A percentile compares a stretch with the other conserved stretches of the same genome.
phyloP scores from a whole-genome alignment of 768 basidiomycete genomes.

The Lepiota brunneoincarnata region DNA sequence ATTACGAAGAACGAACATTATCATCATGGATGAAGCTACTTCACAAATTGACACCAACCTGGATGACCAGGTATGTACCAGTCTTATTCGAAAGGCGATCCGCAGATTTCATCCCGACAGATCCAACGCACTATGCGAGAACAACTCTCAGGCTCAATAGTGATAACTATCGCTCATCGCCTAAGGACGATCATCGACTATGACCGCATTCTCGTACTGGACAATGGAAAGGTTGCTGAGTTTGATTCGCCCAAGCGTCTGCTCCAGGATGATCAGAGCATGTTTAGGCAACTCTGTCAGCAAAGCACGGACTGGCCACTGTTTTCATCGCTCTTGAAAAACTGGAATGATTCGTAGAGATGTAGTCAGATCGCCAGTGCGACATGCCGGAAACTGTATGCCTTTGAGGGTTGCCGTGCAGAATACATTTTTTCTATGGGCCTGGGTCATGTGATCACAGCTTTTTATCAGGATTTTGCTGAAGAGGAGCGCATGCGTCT shows the following conservation, averaged over 20 bases:
- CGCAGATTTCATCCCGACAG: conserved; percentile 24
- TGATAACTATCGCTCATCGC: conserved; percentile 83
- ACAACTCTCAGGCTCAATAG: conserved; percentile 67
- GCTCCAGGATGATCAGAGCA: conserved; percentile 48
- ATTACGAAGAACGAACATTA: conserved; percentile 59
- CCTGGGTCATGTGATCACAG: neutral
- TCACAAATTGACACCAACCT: conserved; percentile 69
- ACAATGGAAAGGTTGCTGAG: conserved; percentile 70
- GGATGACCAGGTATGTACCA: conserved; percentile 56
- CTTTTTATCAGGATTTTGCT: no score
- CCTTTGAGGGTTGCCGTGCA: no score
- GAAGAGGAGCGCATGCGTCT: no score
- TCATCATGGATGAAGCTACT: conserved; percentile 78
- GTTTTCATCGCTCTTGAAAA: conserved; percentile 20
- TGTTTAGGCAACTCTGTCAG: conserved; percentile 68
- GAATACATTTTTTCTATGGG: neutral
- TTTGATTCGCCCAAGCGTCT: conserved; percentile 66
- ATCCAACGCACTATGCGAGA: conserved; percentile 75
- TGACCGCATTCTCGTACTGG: conserved; percentile 71
- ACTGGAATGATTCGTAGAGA: conserved; percentile 8
- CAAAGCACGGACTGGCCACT: conserved; percentile 55
- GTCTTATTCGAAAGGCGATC: neutral
- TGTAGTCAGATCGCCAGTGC: no score
- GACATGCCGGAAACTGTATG: no score
- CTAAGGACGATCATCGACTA: conserved; percentile 77